Evolutionary conservation across 2,329 filamentous ascomycete genomes (phyloP), one percentile per base, ranked within the genome.

Genomic region (Nothomitra cinnamomea): DNA sequence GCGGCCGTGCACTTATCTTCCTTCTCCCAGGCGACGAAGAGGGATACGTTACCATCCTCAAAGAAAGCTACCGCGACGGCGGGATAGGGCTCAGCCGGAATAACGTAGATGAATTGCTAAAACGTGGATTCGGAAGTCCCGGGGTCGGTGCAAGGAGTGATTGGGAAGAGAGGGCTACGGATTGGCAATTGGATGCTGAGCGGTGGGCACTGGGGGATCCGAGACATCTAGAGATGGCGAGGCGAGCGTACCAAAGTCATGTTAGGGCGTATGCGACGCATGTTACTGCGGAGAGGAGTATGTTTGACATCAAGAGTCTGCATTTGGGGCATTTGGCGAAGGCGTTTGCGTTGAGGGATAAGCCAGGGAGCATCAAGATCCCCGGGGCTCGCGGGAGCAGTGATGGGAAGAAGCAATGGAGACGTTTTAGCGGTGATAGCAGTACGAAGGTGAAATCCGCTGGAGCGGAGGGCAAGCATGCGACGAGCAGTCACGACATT

Each of bases 191-290:
- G 52, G 75, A 80, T 28, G 66, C 82, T 21, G 82, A 85, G 64
- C 72, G 80, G 19, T 83, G 80, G 79, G 72, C 77, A 1, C 65
- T 82, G 7, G 75, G 79, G 36, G 77, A 83, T 53, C 70, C 78
- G 0, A 79, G 79, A 54, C 78, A 85, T 40, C 77, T 94, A 3
- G 87, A 94, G 61, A 77, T 88, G 61, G 90, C 85, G 0, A 79
- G 87, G 19, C 80, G 86, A 59, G 92, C 83, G 0, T 98, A 86
- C 70, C 87, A 94, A 64, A 92, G 86, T 51, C 89, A 96, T 63
- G 83, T 98, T 53, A 78, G 92, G 53, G 92, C 92, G 0, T 98
- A 98, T 65, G 88, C 92, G 1, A 98, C 92, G 0, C 92, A 98
- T 67, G 79, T 90, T 25, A 82, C 85, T 28, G 82, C 83, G 43